Evolutionary conservation across 2,329 filamentous ascomycete genomes (phyloP).

Genomic region (Pseudogymnoascus sp.): DNA sequence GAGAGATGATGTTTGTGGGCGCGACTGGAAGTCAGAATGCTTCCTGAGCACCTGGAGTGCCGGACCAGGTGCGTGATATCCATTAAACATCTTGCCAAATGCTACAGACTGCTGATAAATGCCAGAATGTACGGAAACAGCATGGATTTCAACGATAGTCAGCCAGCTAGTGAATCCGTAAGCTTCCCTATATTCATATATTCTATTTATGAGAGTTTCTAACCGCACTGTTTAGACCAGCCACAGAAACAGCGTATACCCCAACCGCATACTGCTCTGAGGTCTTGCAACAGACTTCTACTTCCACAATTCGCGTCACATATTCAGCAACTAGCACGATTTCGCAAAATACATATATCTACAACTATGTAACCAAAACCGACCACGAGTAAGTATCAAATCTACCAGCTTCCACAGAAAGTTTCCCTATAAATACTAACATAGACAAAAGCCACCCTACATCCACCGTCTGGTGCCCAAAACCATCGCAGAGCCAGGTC

Average conservation of each 20-base stretch:
- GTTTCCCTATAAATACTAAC: not conserved
- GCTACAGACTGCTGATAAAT: not conserved
- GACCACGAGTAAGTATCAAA: not conserved
- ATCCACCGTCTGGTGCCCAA: not conserved
- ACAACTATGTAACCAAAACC: not conserved
- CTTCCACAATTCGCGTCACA: not conserved
- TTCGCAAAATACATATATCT: not conserved
- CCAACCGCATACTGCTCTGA: not conserved
- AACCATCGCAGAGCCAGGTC: not conserved
- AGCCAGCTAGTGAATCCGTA: not conserved
- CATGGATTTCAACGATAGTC: not conserved
- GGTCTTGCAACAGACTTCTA: not conserved
- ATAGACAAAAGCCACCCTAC: not conserved
- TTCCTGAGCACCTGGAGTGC: not conserved
- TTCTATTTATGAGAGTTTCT: not conserved
- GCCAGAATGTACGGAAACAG: not conserved
- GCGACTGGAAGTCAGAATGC: not conserved
- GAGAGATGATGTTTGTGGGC: not conserved
- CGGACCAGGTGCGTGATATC: not conserved
- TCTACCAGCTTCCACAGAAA: not conserved
- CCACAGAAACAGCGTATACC: not conserved
- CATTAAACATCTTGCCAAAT: not conserved
- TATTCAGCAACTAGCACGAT: not conserved
- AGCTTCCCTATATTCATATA: not conserved
- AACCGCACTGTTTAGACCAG: not conserved